Evolutionary conservation across 1,284 basidiomycete genomes (phyloP), one percentile per base, ranked within the genome.

Genomic region (Volvariella volvacea): DNA sequence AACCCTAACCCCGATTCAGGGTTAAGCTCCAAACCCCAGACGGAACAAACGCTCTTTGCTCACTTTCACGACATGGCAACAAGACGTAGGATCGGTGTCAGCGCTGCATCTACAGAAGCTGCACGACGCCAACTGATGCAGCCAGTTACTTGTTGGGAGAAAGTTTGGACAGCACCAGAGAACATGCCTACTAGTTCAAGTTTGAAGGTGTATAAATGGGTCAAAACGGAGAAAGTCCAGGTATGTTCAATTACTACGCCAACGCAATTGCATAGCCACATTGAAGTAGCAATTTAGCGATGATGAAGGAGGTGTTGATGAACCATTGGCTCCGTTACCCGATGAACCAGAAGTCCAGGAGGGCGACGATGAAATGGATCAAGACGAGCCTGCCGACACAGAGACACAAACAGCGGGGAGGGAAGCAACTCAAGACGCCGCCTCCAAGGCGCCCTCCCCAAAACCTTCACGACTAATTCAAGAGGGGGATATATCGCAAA

Each of bases 41-140:
- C 34, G 6, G 7, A 36, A 7, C 15, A 6, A 36, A 36, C 6
- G 21, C 32, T 22, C 44, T 21, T 31, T 16, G 16, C 15, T n/a
- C n/a, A n/a, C n/a, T n/a, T n/a, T n/a, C n/a, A n/a, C n/a, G 51
- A 45, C 21, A 88, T 88, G 85, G 70, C 84, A 31, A 83, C 80
- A 19, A 70, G 78, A 60, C 69, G 84, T 51, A 76, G 83, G 58
- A 83, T 88, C 41, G 85, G 85, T 2, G 78, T 88, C 50, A 85
- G 79, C 55, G 70, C 72, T 25, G 80, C 83, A 28, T 82, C 80
- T 31, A 83, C 84, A 2, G 86, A 88, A 61, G 83, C 83, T 42
- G 84, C 84, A 31, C 74, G 86, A 22, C 71, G 85, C 48, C 83
- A 87, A 61, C 68, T 88, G 16, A 88, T 88, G 83, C 80, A 84